These are phyloP conservation scores for Colletotrichum lentis DNA, from an alignment of 2,329 filamentous ascomycete genomes.

Conservation along the genomic window DNA sequence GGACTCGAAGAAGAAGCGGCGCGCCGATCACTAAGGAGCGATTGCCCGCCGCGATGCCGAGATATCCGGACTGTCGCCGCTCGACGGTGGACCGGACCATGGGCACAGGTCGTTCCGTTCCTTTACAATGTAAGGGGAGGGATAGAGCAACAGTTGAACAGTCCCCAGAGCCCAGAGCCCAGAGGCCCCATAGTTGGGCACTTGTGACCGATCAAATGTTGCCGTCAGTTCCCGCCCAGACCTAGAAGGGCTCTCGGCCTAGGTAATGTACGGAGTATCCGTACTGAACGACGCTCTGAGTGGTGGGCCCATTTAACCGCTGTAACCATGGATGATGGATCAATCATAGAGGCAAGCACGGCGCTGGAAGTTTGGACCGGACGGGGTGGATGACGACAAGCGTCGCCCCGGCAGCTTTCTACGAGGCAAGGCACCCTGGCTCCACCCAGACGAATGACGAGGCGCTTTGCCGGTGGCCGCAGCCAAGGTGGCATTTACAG, in stretches of 20 bases:
- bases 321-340: slow-evolving; percentile 24
- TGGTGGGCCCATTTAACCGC: slow-evolving; percentile 22
- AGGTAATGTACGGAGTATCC: too few species aligned
- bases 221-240: neutral
- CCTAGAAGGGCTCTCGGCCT: slow-evolving; percentile 13
- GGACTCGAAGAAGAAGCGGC: neutral
- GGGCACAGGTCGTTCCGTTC: too few species aligned
- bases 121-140: too few species aligned
- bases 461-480: neutral
- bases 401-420: slow-evolving; percentile 22
- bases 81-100: too few species aligned
- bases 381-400: slow-evolving; percentile 28
- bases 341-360: slow-evolving; percentile 5
- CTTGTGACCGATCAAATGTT: slow-evolving; percentile 18
- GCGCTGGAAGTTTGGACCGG: slow-evolving; percentile 5
- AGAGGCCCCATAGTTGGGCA: neutral
- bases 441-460: neutral
- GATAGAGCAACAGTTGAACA: too few species aligned
- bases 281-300: neutral
- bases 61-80: slow-evolving; percentile 14
- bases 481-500: neutral
- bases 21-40: slow-evolving; percentile 16
- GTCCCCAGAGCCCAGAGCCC: too few species aligned
- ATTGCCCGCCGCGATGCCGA: slow-evolving; percentile 26
- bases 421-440: neutral